Conservation (phyloP, 2,329 filamentous ascomycete species). For the Apiospora rasikravindrae region DNA sequence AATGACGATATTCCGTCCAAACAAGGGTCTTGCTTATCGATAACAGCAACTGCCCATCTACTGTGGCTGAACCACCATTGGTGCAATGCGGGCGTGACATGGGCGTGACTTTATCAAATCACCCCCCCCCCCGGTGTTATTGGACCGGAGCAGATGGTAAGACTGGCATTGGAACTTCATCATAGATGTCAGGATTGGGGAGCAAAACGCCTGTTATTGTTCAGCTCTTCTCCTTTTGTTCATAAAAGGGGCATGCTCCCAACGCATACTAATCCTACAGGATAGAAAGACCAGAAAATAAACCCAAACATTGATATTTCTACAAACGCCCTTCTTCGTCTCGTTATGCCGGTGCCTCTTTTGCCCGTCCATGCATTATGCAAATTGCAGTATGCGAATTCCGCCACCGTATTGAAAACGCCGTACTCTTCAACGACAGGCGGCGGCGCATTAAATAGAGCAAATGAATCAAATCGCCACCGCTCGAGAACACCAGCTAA, state of each 20-base stretch:
- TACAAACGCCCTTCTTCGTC: slow-evolving; percentile 13
- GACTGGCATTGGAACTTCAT: not conserved
- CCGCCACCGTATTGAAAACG: not conserved
- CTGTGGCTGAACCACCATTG: not conserved
- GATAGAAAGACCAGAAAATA: slow-evolving; percentile 4
- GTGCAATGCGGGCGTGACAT: not conserved
- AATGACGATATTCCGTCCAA: slow-evolving; percentile 10
- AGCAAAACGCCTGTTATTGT: slow-evolving; percentile 6
- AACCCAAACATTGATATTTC: slow-evolving; percentile 13
- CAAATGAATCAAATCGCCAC: not conserved
- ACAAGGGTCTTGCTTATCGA: slow-evolving; percentile 6
- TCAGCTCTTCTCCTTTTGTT: not conserved
- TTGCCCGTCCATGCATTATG: slow-evolving; percentile 10
- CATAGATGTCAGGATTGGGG: not conserved
- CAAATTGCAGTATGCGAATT: not conserved
- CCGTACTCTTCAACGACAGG: not conserved
- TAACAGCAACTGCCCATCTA: not conserved
- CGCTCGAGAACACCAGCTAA: not conserved
- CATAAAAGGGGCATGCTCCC: not conserved
- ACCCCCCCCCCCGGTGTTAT: no score
- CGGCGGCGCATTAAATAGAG: not conserved
- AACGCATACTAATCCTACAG: slow-evolving; percentile 3
- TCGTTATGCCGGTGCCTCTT: not conserved
- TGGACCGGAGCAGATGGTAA: not conserved
- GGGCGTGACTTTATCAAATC: not conserved